Percentiles rank a stretch among this genome's conserved stretches.
Evolutionary conservation across 2,329 filamentous ascomycete genomes (phyloP).

Genomic region (Ceratocystis albifundus): DNA sequence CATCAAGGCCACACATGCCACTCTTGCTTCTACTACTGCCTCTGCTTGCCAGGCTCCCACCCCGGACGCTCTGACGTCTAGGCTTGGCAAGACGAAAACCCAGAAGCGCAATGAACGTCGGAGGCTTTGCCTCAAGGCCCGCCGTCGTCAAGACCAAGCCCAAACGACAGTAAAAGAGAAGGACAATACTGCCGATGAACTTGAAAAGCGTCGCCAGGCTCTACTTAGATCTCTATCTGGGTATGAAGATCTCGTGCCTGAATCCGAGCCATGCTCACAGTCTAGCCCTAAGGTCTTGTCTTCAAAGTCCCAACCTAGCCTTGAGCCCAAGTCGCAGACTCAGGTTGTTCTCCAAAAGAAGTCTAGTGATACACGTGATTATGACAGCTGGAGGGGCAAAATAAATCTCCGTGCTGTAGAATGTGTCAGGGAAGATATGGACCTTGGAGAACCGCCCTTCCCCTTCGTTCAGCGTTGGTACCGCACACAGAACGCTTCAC

Average conservation of each 20-base stretch:
- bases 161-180: background rate
- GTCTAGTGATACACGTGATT: background rate
- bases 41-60: background rate
- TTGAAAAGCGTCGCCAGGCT: slow-evolving; percentile 15
- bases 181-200: slow-evolving; percentile 13
- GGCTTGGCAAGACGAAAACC: slow-evolving; percentile 12
- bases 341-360: background rate
- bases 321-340: slow-evolving; percentile 36
- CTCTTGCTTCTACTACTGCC: background rate
- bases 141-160: slow-evolving; percentile 6
- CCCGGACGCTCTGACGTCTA: background rate
- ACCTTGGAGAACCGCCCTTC: slow-evolving; percentile 68
- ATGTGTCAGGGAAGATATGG: slow-evolving; percentile 59
- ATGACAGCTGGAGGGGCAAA: slow-evolving; percentile 58
- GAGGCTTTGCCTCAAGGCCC: slow-evolving; percentile 6
- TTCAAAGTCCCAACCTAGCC: slow-evolving; percentile 20
- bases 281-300: slow-evolving; percentile 21
- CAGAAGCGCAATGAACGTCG: slow-evolving; percentile 21
- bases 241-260: slow-evolving; percentile 23
- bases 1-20: background rate
- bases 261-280: background rate
- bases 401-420: slow-evolving; percentile 72
- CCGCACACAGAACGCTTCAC: slow-evolving; percentile 46
- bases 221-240: slow-evolving; percentile 35
- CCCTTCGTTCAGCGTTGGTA: slow-evolving; percentile 89